Base-by-base conservation (phyloP, 1,284 basidiomycete genomes). In the Fomitopsis schrenkii region DNA sequence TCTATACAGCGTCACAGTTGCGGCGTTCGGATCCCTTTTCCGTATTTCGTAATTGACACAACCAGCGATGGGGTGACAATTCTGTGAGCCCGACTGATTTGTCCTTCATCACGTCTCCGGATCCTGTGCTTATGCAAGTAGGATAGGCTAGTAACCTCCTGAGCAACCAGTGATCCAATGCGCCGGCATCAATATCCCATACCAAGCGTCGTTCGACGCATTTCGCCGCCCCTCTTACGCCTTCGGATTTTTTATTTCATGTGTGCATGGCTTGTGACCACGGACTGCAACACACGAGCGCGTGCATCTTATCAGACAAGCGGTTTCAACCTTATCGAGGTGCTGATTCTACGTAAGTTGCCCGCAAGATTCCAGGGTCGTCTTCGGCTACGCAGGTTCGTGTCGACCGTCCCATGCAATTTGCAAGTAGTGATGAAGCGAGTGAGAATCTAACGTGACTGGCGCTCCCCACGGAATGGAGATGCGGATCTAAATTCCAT, bases 401-500 rank as follows among this genome's bases (percentile, higher is more conserved):
- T 45, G 46, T 59, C 58, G 36, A 36, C 45, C 28, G 38, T 59
- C 58, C 30, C 48, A 53, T 48, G 48, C 52, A 54, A 36, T 35
- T 53, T 53, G 22, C 19, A 58, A 14, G 56, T 12, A 36, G 40
- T 52, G 46, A 53, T 53, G 35, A 54, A 26, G 28, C 35, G 50
- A 53, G 35, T 53, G 45, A 22, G 36, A 59, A 48, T 59, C 58
- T 42, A 53, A 53, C 40, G 19, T 42, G 30, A 59, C 58, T 50
- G 58, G 46, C 58, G 58, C 58, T 53, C 35, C 33, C 35, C 42
- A 58, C 55, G 55, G 55, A 57, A 57, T 57, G 56, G 56, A 58
- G 56, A 48, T 44, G 38, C 56, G 56, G 56, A 58, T 58, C 56
- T 42, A 58, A 58, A 57, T 57, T 55, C 26, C 41, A 57, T 44